These are phyloP conservation scores for Haematococcus lacustris DNA, from an alignment of 139 green algal genomes.

Conservation along the genomic window DNA sequence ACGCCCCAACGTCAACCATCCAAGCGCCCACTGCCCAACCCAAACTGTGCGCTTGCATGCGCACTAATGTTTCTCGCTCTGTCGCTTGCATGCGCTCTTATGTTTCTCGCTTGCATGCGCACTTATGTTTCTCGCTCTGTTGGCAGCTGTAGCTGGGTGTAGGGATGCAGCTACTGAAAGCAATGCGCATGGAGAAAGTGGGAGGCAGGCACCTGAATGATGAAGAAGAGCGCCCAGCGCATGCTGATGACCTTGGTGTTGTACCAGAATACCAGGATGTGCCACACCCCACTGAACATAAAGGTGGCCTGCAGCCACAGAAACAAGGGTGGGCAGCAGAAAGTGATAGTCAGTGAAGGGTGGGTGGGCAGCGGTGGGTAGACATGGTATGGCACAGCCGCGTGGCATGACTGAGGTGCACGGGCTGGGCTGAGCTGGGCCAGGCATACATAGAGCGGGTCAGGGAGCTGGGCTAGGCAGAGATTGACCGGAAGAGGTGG, in stretches of 20 bases:
- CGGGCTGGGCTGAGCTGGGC: too few species aligned
- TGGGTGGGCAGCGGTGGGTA: too few species aligned
- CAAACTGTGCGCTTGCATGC: background rate
- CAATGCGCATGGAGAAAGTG: background rate
- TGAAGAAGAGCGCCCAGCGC: conserved; percentile 45
- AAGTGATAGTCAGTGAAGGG: too few species aligned
- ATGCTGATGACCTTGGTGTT: conserved; percentile 25
- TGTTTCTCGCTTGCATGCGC: too few species aligned
- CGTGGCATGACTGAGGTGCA: too few species aligned
- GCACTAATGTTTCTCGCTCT: background rate
- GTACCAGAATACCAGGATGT: conserved; percentile 42
- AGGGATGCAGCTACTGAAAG: background rate
- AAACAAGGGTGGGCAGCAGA: too few species aligned
- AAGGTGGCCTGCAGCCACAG: conserved; percentile 26
- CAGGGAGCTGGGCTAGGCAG: too few species aligned
- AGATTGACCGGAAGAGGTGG: too few species aligned
- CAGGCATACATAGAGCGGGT: too few species aligned
- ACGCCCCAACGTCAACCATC: background rate
- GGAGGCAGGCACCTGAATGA: conserved; percentile 15
- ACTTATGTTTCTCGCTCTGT: too few species aligned
- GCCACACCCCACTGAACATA: conserved; percentile 36
- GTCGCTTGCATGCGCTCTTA: too few species aligned
- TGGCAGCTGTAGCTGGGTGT: background rate
- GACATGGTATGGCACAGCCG: too few species aligned
- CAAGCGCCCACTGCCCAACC: background rate